Evolutionary conservation across 176 grass and related monocot genomes (phyloP), one percentile per base, ranked within the genome.

Genomic region (Musa itinerans): DNA sequence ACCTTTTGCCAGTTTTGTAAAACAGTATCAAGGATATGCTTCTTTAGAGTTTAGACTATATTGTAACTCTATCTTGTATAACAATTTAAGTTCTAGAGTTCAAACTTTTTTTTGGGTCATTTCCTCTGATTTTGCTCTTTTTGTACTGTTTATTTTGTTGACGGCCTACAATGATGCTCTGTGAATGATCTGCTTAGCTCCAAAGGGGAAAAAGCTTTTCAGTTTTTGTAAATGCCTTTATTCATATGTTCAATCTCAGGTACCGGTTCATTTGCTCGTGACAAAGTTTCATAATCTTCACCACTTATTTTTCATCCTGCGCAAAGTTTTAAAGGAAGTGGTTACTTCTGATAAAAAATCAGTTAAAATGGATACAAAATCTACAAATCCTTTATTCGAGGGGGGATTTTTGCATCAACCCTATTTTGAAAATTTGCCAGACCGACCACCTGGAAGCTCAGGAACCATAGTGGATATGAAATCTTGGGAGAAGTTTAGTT

Each of bases 241-340:
- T 77, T 29, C 52, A 54, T 50, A 76, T 52, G 15, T 53, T 81
- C 65, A 8, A 50, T 79, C 74, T 21, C 90, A 97, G 94, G 83
- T 93, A 77, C 76, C 85, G 80, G 73, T 68, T 1, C 76, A 88
- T 71, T 81, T 82, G 69, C 34, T 87, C 73, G 78, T 79, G 83
- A 17, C 74, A 81, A 86, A 87, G 82, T 97, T 97, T 82, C 80
- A 85, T 68, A 83, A 77, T 72, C 84, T 97, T 70, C 90, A 97
- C 79, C 94, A 97, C 71, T 51, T 97, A 50, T 87, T 97, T 80
- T 97, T 93, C 57, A 81, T 97, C 54, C 65, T 69, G 19, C 83
- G 84, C 22, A 97, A 97, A 86, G 82, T 97, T 73, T 71, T 97
- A 62, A 97, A 89, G 78, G 90, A 97, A 57, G 90, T 93, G 65